These are phyloP conservation scores for Cryptococcus sp. DNA, from an alignment of 1,284 basidiomycete genomes.

Conservation along the genomic window DNA sequence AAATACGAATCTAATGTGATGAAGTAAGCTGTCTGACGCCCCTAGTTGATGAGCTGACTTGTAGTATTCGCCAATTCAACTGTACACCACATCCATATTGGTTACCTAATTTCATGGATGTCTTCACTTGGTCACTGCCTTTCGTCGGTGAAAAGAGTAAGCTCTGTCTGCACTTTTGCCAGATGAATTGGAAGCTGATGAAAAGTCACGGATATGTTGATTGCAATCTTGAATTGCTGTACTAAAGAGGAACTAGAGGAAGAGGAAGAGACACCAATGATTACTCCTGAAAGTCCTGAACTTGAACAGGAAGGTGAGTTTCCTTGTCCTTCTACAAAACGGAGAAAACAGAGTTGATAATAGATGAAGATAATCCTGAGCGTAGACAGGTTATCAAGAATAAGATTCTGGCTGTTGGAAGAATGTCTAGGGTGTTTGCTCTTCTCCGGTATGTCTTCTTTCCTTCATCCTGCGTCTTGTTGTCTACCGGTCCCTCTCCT, in stretches of 20 bases:
- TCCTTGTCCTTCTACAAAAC: slow-evolving; percentile 6
- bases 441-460: slow-evolving; percentile 68
- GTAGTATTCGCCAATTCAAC: slow-evolving; percentile 72
- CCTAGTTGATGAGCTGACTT: slow-evolving; percentile 3
- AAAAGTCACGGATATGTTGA: slow-evolving; percentile 89
- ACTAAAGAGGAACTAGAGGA: slow-evolving; percentile 92
- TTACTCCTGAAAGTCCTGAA: slow-evolving; percentile 39
- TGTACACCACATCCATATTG: slow-evolving; percentile 93
- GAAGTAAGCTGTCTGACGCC: slow-evolving; percentile 54
- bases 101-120: slow-evolving; percentile 99
- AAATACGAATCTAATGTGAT: slow-evolving; percentile 97
- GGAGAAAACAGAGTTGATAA: neutral
- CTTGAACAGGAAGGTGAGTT: slow-evolving; percentile 23
- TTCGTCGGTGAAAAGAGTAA: slow-evolving; percentile 96
- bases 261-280: slow-evolving; percentile 56
- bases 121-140: slow-evolving; percentile 97
- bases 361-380: slow-evolving; percentile 56
- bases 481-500: neutral
- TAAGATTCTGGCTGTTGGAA: slow-evolving; percentile 96
- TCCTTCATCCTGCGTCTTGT: slow-evolving; percentile 8
- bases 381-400: slow-evolving; percentile 85
- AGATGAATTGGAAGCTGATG: slow-evolving; percentile 5
- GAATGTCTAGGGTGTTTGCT: slow-evolving; percentile 94
- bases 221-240: slow-evolving; percentile 89
- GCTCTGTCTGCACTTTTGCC: slow-evolving; percentile 21